Base-by-base conservation (phyloP, 108 stramenopile genomes). In the Skeletonema costatum region DNA sequence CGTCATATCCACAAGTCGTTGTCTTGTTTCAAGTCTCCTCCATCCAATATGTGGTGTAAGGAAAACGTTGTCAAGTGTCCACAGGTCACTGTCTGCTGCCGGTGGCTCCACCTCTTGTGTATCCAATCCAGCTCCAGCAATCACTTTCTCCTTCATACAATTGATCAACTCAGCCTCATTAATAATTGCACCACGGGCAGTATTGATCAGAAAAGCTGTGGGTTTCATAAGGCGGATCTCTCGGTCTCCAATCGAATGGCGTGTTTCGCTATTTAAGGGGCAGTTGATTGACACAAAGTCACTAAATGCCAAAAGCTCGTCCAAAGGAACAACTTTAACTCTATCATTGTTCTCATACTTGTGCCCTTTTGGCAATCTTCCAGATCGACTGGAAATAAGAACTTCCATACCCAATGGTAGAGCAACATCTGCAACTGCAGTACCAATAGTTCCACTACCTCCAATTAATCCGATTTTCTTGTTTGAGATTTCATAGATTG, bases 31-130 rank as follows among this genome's bases (percentile, higher is more conserved):
- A 21, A 94, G 51, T n/a, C 96, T 81, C 51, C 89, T 87, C 96
- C 96, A 96, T 59, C 96, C 96, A 33, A 90, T 96, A 71, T 96
- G 96, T 3, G 93, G 96, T 2, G 90, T 90, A 46, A 96, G 78
- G 62, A 86, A 89, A 13, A 89, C 88, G 80, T 96, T 96, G 14
- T 78, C 81, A 17, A 96, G 68, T 13, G 74, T 76, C 92, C 92
- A 96, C 2, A 96, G 64, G 16, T 89, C 84, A 31, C 84, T 84
- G 32, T 91, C 87, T 4, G 70, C 63, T 1, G 74, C 60, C 3
- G 92, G 89, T 16, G 93, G 92, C 64, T 93, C 95, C 6, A 81
- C 76, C 10, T 87, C 83, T 29, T 91, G 91, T 13, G 90, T 89
- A 73, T 96, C 96, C 21, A 96, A 73, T 50, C 93, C 96, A 11